Conservation (phyloP, 108 stramenopile species). For the Poteriospumella lacustris region DNA sequence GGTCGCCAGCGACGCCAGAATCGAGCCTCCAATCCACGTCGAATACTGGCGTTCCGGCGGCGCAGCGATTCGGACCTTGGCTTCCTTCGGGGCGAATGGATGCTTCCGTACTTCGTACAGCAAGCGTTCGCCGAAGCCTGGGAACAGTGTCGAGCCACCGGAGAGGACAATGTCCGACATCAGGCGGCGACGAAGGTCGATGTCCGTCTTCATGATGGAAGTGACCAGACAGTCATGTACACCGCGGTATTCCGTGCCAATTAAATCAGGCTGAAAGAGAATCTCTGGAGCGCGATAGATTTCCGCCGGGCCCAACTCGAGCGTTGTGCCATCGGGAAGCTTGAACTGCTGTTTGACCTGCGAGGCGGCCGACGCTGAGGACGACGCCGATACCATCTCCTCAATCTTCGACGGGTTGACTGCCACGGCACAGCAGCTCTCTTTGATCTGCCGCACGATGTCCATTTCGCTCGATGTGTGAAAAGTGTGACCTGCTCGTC, state of each 20-base stretch:
- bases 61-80: constrained; percentile 51
- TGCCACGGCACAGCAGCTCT: constrained; percentile 78
- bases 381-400: too few species aligned
- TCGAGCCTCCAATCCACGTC: constrained; percentile 46
- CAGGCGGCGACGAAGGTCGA: constrained; percentile 83
- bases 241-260: constrained; percentile 79
- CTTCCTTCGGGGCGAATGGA: constrained; percentile 26
- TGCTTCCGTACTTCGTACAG: constrained; percentile 69
- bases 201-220: constrained; percentile 78
- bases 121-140: constrained; percentile 87
- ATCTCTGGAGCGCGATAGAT: constrained; percentile 81
- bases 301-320: constrained; percentile 71
- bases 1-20: constrained; percentile 90
- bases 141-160: constrained; percentile 84
- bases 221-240: constrained; percentile 74
- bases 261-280: constrained; percentile 81
- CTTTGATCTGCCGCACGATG: constrained; percentile 83
- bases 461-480: constrained; percentile 85
- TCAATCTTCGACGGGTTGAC: constrained; percentile 53
- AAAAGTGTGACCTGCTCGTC: constrained; percentile 73
- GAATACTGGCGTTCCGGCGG: constrained; percentile 44
- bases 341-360: constrained; percentile 46
- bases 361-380: not conserved
- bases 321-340: constrained; percentile 80
- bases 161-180: constrained; percentile 86